Evolutionary conservation across 495 filamentous ascomycete genomes (phyloP).

Genomic region (Penicillium odoratum): DNA sequence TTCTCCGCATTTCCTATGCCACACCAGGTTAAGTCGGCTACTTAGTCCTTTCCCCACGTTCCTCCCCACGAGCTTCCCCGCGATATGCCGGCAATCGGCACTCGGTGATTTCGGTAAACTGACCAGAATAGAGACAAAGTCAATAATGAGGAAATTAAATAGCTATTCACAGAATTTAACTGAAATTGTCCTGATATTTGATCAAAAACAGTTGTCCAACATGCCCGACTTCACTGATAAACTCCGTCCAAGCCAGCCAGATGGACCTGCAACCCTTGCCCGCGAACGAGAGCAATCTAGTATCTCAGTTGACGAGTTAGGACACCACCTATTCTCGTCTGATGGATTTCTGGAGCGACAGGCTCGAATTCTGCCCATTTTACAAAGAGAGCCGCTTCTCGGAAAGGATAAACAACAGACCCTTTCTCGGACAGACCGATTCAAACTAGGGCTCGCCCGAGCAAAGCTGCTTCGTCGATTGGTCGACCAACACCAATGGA

Average conservation of each 20-base stretch:
- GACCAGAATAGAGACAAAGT: too few species aligned
- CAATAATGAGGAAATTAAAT: too few species aligned
- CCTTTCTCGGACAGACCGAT: conserved; percentile 45
- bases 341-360: conserved; percentile 46
- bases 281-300: conserved; percentile 39
- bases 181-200: too few species aligned
- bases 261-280: conserved; percentile 38
- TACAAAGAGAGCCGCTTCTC: conserved; percentile 41
- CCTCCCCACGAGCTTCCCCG: conserved; percentile 17
- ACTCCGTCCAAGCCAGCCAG: conserved; percentile 39
- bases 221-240: conserved; percentile 51
- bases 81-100: conserved; percentile 26
- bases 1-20: neutral
- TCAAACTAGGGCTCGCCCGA: conserved; percentile 47
- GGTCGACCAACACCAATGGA: conserved; percentile 40
- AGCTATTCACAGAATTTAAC: too few species aligned
- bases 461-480: conserved; percentile 47
- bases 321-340: conserved; percentile 38
- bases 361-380: conserved; percentile 34
- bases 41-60: conserved; percentile 8
- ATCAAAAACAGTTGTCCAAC: conserved; percentile 1
- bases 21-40: conserved; percentile 19
- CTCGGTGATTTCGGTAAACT: conserved; percentile 18
- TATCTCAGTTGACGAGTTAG: conserved; percentile 37
- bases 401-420: conserved; percentile 45